Base-by-base conservation (phyloP, 495 filamentous ascomycete genomes). In the Trichocladium uniseriatum region DNA sequence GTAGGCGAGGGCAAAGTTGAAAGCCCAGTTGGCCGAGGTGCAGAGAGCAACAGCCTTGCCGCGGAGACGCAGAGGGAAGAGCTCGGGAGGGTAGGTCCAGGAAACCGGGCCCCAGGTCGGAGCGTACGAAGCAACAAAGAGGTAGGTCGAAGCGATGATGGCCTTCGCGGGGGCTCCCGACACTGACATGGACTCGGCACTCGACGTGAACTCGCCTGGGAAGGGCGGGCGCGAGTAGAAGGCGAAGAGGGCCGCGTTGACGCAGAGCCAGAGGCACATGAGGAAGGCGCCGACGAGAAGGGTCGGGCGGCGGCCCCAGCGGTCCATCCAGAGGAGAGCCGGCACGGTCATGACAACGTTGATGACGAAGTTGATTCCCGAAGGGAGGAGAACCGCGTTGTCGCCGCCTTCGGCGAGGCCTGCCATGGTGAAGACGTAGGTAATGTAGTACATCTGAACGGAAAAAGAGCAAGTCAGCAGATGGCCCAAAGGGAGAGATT, bases 1-100 rank as follows among this genome's bases (percentile, higher is more conserved):
- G 65, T 83, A 87, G 11, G 80, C 79, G 11, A 89, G 75, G 0
- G 86, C 86, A 60, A 86, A 87, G 72, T 89, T 88, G 69, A 85
- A 88, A 16, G 78, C 73, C 86, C 85, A 89, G 69, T 87, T 88
- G 8, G 73, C 75, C 3, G 83, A 78, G 0, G 84, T 87, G 34
- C 76, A 70, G 13, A 89, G 68, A n/a, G 83, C 82, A n/a, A 86
- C 80, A 42, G 68, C 84, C 69, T 84, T 85, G 32, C 81, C 78
- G 64, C 86, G 77, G 32, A 83, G 79, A 50, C 83, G 78, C 27
- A 86, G 72, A 14, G 88, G 81, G 69, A 81, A 85, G 53, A 91
- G 73, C 63, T 89, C 81, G 18, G 86, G 74, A 20, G 83, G 82
- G 62, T 90, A 88, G 45, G 86, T 79, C 84, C 84, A 89, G 47